phyloP scores from a whole-genome alignment of 257 asterid species.

The Solanum medicagineum region DNA sequence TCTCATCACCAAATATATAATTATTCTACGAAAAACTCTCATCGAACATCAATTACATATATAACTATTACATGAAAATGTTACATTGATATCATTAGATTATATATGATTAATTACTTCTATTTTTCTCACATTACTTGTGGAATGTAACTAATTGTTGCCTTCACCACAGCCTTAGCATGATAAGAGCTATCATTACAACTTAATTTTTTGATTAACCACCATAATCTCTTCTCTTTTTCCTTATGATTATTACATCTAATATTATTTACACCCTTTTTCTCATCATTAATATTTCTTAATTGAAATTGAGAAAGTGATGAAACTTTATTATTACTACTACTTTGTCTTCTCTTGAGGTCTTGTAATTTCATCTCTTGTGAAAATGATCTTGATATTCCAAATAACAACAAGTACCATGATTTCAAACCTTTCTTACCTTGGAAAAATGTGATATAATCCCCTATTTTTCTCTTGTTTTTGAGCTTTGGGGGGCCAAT shows the following conservation, averaged over 20 bases:
- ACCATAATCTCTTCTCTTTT: neutral
- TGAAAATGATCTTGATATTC: neutral
- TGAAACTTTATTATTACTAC: neutral
- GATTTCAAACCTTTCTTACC: neutral
- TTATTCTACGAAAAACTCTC: neutral
- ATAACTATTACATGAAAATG: neutral
- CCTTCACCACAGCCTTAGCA: neutral
- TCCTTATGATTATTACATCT: neutral
- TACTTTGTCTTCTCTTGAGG: neutral
- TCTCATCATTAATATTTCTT: neutral
- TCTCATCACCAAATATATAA: neutral
- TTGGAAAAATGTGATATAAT: neutral
- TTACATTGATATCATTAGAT: neutral
- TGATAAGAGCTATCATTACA: neutral
- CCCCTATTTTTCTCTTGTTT: neutral
- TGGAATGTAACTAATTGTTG: neutral
- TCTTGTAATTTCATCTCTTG: neutral
- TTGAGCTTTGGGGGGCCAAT: neutral
- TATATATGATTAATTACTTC: neutral
- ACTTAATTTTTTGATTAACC: neutral
- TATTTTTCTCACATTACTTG: neutral
- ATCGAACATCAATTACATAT: rapidly evolving
- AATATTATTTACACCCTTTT: neutral
- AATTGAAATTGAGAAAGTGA: neutral
- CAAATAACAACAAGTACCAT: neutral